Evolutionary conservation across 169 alveolate species (phyloP), one percentile per base, ranked within the genome.

Genomic region (Haemoproteus tartakovskyi): DNA sequence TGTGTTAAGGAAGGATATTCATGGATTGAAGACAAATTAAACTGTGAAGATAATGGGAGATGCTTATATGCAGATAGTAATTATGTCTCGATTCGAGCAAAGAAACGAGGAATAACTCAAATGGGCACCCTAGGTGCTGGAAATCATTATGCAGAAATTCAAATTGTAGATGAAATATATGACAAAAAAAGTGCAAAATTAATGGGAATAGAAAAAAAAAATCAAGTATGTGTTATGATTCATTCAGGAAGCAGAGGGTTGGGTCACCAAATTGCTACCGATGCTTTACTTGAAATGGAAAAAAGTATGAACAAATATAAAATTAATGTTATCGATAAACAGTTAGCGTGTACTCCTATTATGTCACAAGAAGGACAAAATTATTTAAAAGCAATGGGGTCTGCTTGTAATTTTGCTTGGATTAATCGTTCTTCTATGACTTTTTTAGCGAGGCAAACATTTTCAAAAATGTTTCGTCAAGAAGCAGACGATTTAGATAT

Each of bases 391-490:
- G 93, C 94, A 3, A 93, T 93, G 97, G 89, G 94, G 0, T 92
- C 97, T 0, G 97, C 97, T 14, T 91, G 96, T 24, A 93, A 93
- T 89, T 93, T 89, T 62, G 97, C 97, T 24, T 93, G 97, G 97
- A 95, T 93, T 41, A 93, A 93, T 62, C 82, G 96, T 47, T 79
- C 89, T 14, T 87, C 87, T 43, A 85, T 88, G 89, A 83, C 90
- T 0, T 80, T 80, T 45, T 56, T 87, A 56, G 59, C 86, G 26
- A 61, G 90, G 47, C 85, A 80, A 19, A 59, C 92, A 0, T 80
- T 80, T 22, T 51, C 86, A 27, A 85, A 91, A 80, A 92, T 90
- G 16, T 80, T 93, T 79, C 50, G 60, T 46, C 88, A 80, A 33
- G 60, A 93, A 6, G 93, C 97, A 0, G 97, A 93, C 37, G 97